phyloP scores from a whole-genome alignment of 371 early-diverging fungal genomes.

The Mortierella sp. region DNA sequence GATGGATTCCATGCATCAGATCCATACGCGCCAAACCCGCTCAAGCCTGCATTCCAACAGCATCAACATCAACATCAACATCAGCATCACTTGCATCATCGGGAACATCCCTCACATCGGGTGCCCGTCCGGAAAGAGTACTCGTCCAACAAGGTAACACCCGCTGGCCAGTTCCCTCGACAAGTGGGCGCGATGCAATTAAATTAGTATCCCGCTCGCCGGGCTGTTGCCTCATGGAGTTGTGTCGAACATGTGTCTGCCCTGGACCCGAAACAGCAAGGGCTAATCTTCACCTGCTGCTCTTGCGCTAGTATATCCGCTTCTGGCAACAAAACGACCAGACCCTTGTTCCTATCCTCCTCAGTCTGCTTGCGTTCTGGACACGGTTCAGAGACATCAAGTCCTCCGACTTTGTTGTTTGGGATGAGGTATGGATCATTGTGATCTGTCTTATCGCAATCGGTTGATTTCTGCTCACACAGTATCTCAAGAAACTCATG shows the following conservation, averaged over 20 bases:
- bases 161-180: not conserved
- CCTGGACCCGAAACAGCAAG: too few species aligned
- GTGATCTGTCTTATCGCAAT: conserved; percentile 3
- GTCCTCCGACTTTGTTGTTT: conserved; percentile 80
- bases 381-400: conserved; percentile 89
- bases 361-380: conserved; percentile 75
- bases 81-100: conserved; percentile 17
- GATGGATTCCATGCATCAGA: conserved; percentile 14
- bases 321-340: conserved; percentile 64
- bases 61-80: conserved; percentile 15
- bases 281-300: too few species aligned
- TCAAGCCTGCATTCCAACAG: conserved; percentile 45
- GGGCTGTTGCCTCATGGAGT: not conserved
- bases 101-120: conserved; percentile 25
- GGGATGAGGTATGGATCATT: conserved; percentile 72
- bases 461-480: not conserved
- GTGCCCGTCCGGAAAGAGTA: conserved; percentile 16
- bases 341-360: conserved; percentile 60
- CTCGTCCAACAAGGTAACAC: conserved; percentile 49
- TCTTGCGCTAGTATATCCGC: conserved; percentile 44
- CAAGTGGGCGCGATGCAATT: not conserved
- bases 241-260: too few species aligned
- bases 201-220: not conserved
- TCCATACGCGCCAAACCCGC: conserved; percentile 44
- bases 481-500: too few species aligned